These are phyloP conservation scores for Uronychia binucleata DNA, from an alignment of 73 alveolate genomes.

Conservation along the genomic window DNA sequence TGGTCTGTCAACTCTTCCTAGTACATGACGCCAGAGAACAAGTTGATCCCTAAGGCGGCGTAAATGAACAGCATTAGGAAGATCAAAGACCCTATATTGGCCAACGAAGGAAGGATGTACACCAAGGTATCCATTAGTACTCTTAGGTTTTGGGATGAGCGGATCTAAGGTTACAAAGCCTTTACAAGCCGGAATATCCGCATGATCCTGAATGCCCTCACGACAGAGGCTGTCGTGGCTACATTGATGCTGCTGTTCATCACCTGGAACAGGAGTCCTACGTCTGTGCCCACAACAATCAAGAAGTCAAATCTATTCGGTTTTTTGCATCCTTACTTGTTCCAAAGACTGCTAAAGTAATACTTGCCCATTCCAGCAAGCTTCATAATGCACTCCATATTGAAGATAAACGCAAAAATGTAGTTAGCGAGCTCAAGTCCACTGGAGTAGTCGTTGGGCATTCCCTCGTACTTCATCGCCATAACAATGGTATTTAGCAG, in stretches of 20 bases:
- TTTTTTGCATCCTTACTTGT: too few relatives aligned
- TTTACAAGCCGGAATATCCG: constrained; percentile 41
- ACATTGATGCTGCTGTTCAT: too few relatives aligned
- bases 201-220: constrained; percentile 45
- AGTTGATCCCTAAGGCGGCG: constrained; percentile 55
- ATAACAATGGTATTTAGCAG: constrained; percentile 78
- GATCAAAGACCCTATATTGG: constrained; percentile 50
- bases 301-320: constrained; percentile 10
- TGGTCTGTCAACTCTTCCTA: constrained; percentile 27
- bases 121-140: constrained; percentile 27
- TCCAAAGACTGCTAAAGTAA: not conserved
- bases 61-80: constrained; percentile 40
- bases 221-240: constrained; percentile 26
- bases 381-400: constrained; percentile 53
- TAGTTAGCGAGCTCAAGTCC: constrained; percentile 66
- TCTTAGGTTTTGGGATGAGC: constrained; percentile 10
- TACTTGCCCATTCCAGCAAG: constrained; percentile 2
- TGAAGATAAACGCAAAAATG: constrained; percentile 76
- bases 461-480: constrained; percentile 82
- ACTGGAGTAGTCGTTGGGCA: constrained; percentile 42
- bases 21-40: constrained; percentile 50
- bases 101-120: constrained; percentile 46
- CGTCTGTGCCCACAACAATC: constrained; percentile 4
- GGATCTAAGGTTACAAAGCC: too few relatives aligned
- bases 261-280: constrained; percentile 25